These are phyloP conservation scores for Camellia sinensis DNA, from an alignment of 148 eudicot genomes.

Conservation along the genomic window DNA sequence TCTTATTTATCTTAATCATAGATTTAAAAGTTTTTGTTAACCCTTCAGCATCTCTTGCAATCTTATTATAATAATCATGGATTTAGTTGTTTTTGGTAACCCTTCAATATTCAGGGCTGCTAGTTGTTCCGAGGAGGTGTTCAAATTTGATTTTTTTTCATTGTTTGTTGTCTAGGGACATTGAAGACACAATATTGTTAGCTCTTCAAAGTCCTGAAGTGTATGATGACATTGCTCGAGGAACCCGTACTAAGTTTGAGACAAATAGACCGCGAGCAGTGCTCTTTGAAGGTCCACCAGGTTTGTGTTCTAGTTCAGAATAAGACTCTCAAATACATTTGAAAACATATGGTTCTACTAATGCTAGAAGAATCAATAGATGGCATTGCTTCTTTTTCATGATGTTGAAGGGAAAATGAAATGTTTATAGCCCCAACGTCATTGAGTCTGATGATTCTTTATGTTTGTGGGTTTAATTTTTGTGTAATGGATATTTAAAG, in stretches of 20 bases:
- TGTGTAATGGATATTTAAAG: background rate
- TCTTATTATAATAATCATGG: background rate
- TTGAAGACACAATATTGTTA: conserved; percentile 82
- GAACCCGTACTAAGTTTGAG: conserved; percentile 89
- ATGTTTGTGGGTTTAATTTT: background rate
- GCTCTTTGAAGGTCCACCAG: conserved; percentile 99
- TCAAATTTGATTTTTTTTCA: background rate
- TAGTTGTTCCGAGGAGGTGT: background rate
- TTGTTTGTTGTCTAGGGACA: conserved; percentile 44
- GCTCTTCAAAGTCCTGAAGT: conserved; percentile 93
- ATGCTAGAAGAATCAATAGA: background rate
- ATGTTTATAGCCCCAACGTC: background rate
- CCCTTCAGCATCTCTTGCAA: background rate
- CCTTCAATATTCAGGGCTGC: background rate
- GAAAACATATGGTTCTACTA: background rate
- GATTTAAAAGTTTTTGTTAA: background rate
- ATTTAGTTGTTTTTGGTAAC: background rate
- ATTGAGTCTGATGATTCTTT: background rate
- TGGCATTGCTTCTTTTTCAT: background rate
- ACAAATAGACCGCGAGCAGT: conserved; percentile 91
- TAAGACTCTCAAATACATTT: background rate
- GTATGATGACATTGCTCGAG: conserved; percentile 95
- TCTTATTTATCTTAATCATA: background rate
- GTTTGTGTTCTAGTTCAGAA: conserved; percentile 33
- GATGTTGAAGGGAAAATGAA: background rate